Conservation (phyloP, 768 basidiomycete species). For the Phanerochaete carnosa region DNA sequence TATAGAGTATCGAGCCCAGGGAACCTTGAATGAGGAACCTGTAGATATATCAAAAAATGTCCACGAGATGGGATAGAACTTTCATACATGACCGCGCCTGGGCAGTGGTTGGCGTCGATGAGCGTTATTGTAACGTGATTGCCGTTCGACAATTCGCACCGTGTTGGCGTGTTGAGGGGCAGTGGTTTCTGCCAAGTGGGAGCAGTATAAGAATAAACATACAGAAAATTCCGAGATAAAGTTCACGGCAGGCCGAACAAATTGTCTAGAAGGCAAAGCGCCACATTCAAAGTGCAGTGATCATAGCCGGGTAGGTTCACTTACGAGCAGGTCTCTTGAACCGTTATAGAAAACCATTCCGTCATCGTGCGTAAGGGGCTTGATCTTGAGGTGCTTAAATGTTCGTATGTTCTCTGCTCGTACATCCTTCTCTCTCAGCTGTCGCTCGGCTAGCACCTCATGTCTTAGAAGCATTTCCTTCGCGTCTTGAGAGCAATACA, state of each 20-base stretch:
- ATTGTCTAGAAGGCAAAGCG: background rate
- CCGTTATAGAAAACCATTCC: slow-evolving; percentile 47
- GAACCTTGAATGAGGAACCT: slow-evolving; percentile 85
- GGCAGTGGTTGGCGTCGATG: slow-evolving; percentile 93
- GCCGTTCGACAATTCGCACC: slow-evolving; percentile 50
- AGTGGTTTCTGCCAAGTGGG: slow-evolving; percentile 46
- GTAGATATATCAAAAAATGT: background rate
- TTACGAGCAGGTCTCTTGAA: slow-evolving; percentile 67
- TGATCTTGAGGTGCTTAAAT: slow-evolving; percentile 64
- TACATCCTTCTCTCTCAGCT: slow-evolving; percentile 49
- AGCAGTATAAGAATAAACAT: background rate
- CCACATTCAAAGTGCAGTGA: background rate
- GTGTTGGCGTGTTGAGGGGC: slow-evolving; percentile 61
- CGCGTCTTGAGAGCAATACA: slow-evolving; percentile 80
- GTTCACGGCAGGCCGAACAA: no score
- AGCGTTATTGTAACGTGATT: slow-evolving; percentile 72
- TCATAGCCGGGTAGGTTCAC: slow-evolving; percentile 18
- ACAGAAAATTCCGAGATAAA: background rate
- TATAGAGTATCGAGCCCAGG: slow-evolving; percentile 76
- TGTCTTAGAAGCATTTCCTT: slow-evolving; percentile 83
- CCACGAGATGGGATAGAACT: background rate
- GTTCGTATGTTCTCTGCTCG: slow-evolving; percentile 52
- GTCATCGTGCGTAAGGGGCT: slow-evolving; percentile 42
- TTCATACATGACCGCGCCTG: slow-evolving; percentile 86
- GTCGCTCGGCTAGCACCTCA: slow-evolving; percentile 66